phyloP scores from a whole-genome alignment of 441 rosid genomes.

The Raphanus hybrid region DNA sequence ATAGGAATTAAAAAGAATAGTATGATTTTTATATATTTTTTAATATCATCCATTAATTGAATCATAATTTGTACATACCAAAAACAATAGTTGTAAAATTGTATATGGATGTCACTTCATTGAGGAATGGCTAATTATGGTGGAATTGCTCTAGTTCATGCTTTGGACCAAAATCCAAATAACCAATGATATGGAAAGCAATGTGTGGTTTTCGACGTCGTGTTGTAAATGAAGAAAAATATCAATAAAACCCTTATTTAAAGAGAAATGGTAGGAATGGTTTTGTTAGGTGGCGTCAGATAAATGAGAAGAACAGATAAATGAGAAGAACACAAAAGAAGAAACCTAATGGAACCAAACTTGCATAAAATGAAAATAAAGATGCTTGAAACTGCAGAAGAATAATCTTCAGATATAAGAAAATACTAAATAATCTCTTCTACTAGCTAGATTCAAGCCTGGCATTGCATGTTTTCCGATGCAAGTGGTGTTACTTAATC shows the following conservation, averaged over 20 bases:
- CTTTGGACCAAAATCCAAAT: not conserved
- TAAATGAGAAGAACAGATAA: not conserved
- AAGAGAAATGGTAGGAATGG: not conserved
- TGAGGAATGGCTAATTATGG: not conserved
- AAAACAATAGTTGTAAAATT: not conserved
- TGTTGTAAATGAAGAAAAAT: not conserved
- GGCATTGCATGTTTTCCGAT: slow-evolving; percentile 21
- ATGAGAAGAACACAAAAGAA: not conserved
- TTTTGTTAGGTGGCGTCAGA: slow-evolving; percentile 16
- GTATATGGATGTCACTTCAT: not conserved
- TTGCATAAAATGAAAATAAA: not conserved
- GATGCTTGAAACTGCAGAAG: slow-evolving; percentile 4
- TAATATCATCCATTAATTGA: not conserved
- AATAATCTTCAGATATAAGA: not conserved
- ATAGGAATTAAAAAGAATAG: not conserved
- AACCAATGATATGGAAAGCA: not conserved
- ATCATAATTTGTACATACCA: not conserved
- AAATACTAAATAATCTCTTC: not conserved
- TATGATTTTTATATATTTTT: not conserved
- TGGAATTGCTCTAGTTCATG: not conserved
- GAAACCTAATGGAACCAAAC: slow-evolving; percentile 11
- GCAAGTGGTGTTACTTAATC: slow-evolving; percentile 5
- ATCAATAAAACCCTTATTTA: not conserved
- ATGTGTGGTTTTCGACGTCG: not conserved
- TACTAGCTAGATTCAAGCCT: slow-evolving; percentile 5